Base-by-base conservation (phyloP, 768 basidiomycete species). In the Boletus subparvulus region DNA sequence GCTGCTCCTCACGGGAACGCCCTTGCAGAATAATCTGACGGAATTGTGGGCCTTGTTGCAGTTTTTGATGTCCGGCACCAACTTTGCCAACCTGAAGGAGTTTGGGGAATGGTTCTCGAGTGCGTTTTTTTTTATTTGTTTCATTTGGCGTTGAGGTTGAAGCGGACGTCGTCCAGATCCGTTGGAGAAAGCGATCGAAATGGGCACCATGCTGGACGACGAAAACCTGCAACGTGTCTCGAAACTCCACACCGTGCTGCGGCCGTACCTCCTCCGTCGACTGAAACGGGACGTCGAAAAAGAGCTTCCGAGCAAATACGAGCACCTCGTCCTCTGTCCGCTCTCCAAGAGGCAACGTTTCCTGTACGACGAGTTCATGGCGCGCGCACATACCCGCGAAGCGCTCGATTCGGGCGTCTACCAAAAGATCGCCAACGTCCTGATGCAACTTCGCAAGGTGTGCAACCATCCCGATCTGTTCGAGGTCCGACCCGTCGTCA, bases 371-470 rank as follows among this genome's bases (percentile, higher is more conserved):
- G 94, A 96, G 68, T 96, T 96, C 76, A 94, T 97, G 93, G 80
- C 87, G 12, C 83, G 94, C 30, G 83, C 90, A 1, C 86, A 92
- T 51, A 97, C 94, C 3, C 82, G 83, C 30, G 84, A 87, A 59
- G 92, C 91, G 19, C 78, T 97, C 45, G 78, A 86, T 21, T 92
- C 93, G 3, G 95, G 94, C 4, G 80, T 90, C 4, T 92, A 92
- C 65, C 88, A 90, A 73, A 90, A 90, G 73, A 88, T 92, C 43
- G 90, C 90, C 64, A 99, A 99, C 69, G 86, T 96, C 54, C 82
- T 98, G 57, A 99, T 98, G 97, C 97, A 99, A 70, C 81, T 98
- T 4, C 88, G 97, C 53, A 98, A 98, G 76, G 92, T 96, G 42
- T 93, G 93, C 77, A 94, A 92, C 53, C 94, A 98, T 71, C 96